Evolutionary conservation across 768 basidiomycete species (phyloP), one percentile per base, ranked within the genome.

Genomic region (Russula sp.): DNA sequence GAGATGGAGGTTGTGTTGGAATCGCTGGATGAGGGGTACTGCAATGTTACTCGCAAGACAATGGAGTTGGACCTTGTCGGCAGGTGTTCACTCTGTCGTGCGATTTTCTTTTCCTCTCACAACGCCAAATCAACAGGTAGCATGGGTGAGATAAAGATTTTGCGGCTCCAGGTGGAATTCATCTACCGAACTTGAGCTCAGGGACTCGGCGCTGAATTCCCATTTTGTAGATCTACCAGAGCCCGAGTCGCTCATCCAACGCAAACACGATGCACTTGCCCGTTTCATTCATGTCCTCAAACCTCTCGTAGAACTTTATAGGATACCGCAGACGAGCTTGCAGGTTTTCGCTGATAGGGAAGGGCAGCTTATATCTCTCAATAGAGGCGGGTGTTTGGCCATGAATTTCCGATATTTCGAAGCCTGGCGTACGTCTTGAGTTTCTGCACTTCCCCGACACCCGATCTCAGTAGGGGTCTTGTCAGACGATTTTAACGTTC

Each of bases 321-420:
- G 81, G 67, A 82, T 98, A 40, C 86, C 92, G 1, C 75, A 85
- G 30, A 76, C 82, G 0, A 89, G 88, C 52, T 69, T 97, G 63
- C 92, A 96, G 69, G 81, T 99, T 5, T 98, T 98, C 74, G 88
- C 87, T 74, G 95, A 98, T 72, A 72, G 80, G 24, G 76, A 78
- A 5, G 95, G 96, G 1, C 87, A 86, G 1, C 76, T 90, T 13
- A 95, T 98, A 60, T 96, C 94, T 1, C 98, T 99, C 79, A 99
- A 98, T 73, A 80, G 94, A 28, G 85, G 85, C 55, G 93, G 90
- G 3, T 89, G 89, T 63, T 80, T 98, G 18, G 97, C 93, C 75
- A 75, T 97, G 63, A 98, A 97, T 73, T 76, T 93, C 22, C 81
- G 93, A 22, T 96, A 88, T 73, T 94, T 84, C 65, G 82, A 90